Conservation (phyloP, 2,329 filamentous ascomycete genomes). For the Hypoxylon sp. region DNA sequence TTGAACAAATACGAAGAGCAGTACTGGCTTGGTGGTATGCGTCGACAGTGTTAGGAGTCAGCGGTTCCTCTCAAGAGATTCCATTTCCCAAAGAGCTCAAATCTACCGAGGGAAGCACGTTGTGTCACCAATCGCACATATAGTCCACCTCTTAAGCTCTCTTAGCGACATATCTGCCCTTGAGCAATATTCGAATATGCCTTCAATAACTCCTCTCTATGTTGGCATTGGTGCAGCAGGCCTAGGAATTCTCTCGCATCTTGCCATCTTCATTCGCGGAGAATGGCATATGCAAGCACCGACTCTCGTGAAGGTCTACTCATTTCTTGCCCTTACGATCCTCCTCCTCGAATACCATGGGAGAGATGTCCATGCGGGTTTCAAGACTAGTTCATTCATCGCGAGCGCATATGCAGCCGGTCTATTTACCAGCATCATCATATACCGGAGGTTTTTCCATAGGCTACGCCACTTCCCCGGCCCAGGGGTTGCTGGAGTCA, state of each 20-base stretch:
- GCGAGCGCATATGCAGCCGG: conserved; percentile 15
- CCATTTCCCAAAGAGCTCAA: too few species aligned
- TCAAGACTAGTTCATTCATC: background rate
- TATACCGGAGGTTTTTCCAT: conserved; percentile 39
- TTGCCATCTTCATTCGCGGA: conserved; percentile 29
- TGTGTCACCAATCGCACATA: too few species aligned
- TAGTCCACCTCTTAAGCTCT: too few species aligned
- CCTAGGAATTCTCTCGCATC: conserved; percentile 23
- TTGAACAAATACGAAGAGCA: too few species aligned
- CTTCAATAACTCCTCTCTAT: background rate
- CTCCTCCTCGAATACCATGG: conserved; percentile 2
- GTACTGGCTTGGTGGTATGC: too few species aligned
- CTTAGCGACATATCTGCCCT: too few species aligned
- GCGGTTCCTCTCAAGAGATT: too few species aligned
- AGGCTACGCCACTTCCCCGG: conserved; percentile 33
- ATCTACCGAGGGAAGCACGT: too few species aligned
- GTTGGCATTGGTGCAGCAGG: background rate
- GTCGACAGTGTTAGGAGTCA: too few species aligned
- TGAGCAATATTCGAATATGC: conserved; percentile 4
- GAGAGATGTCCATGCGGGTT: background rate
- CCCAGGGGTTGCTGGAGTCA: conserved; percentile 22
- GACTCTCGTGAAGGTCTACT: conserved; percentile 12
- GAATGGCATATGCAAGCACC: conserved; percentile 35
- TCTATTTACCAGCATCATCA: conserved; percentile 30
- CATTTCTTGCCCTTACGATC: conserved; percentile 3